Base-by-base conservation (phyloP, 1,284 basidiomycete genomes). In the Bondarzewia mesenterica region DNA sequence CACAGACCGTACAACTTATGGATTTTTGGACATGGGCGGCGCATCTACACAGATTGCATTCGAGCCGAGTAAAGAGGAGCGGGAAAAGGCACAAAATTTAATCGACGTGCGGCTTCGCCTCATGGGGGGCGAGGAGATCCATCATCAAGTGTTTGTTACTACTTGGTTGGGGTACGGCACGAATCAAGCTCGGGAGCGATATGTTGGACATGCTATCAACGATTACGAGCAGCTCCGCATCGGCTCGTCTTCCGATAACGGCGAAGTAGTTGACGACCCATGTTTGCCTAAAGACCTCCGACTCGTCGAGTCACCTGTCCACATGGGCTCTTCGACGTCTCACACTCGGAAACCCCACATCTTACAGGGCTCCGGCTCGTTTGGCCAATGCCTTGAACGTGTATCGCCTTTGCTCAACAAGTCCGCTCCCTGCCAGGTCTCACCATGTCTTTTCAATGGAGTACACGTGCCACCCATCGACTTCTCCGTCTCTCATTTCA, bases 81-180 rank as follows among this genome's bases (percentile, higher is more conserved):
- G 70, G 52, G 68, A 64, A 39, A 73, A 73, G 66, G 52, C 75
- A 22, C 75, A 80, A 42, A 78, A 85, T 50, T 71, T 96, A n/a
- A 77, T 87, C 38, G 82, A 86, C 51, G 90, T 99, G 29, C 76
- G 83, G 20, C 64, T 99, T 43, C 78, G 89, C 50, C 74, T 96
- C 43, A 66, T 99, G 37, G 81, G 86, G 27, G 94, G 95, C 4
- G 79, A 87, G 59, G 85, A 91, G 54, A 88, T 98, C 44, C 77
- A 79, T 52, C 94, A 97, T 70, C 82, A 86, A 51, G 92, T 99
- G 15, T 99, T 99, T 57, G 94, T 97, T 45, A 96, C 95, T 44
- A 98, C 94, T 0, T 99, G 96, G 93, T 73, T 99, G 23, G 96
- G 95, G 5, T 99, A 95, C 62, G 96, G 96, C 20, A 98, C 96